phyloP scores from a whole-genome alignment of 2,329 filamentous ascomycete genomes.

The Botrytis porri region DNA sequence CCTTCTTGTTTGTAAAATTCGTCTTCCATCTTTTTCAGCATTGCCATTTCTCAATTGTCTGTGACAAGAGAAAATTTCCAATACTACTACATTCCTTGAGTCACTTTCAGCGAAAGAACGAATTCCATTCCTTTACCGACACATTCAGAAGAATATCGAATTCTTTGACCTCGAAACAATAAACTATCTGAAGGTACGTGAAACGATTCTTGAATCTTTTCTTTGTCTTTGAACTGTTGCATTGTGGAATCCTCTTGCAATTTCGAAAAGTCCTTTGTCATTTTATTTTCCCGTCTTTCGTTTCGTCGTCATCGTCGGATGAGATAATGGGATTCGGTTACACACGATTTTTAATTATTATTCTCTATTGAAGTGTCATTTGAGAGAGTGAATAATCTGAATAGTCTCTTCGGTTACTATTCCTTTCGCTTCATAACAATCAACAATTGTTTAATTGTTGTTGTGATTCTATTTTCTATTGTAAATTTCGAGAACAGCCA shows the following conservation, averaged over 20 bases:
- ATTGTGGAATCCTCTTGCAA: background rate
- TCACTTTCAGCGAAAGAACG: conserved; percentile 9
- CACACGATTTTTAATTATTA: background rate
- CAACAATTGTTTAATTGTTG: background rate
- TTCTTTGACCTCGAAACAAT: background rate
- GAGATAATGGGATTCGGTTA: background rate
- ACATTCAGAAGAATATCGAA: conserved; percentile 2
- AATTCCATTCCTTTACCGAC: conserved; percentile 7
- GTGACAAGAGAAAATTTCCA: background rate
- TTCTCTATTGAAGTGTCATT: background rate
- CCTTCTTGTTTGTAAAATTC: background rate
- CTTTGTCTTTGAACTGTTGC: background rate
- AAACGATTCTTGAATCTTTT: background rate
- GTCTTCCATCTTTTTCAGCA: background rate
- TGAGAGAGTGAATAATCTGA: background rate
- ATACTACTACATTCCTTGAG: conserved; percentile 2
- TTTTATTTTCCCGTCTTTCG: background rate
- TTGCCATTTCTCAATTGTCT: background rate
- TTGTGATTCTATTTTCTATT: background rate
- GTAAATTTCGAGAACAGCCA: background rate
- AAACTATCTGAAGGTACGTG: conserved; percentile 8
- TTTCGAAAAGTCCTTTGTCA: background rate
- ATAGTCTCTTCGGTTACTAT: background rate
- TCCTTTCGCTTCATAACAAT: background rate
- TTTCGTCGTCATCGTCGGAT: background rate